Conservation (phyloP, 2,329 filamentous ascomycete genomes). For the Diaporthe sp. region DNA sequence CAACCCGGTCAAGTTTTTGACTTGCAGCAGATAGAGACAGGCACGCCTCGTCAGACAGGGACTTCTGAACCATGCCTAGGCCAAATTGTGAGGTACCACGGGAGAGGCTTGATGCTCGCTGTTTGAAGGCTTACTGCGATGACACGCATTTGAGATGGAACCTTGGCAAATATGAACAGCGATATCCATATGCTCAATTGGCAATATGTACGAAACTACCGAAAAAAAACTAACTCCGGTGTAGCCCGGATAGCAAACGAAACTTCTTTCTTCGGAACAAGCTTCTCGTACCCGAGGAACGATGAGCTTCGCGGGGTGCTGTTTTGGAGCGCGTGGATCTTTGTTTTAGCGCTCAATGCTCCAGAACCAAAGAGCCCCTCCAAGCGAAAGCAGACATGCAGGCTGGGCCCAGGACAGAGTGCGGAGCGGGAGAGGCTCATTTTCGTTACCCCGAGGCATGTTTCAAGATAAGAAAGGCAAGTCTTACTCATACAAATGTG, state of each 20-base stretch:
- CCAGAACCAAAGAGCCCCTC: background rate
- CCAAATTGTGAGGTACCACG: background rate
- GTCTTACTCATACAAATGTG: background rate
- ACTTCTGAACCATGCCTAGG: background rate
- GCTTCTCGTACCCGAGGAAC: slow-evolving; percentile 14
- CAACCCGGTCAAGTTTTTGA: slow-evolving; percentile 22
- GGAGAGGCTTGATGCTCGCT: slow-evolving; percentile 13
- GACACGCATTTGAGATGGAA: background rate
- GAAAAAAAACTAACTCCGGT: background rate
- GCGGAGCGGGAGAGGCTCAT: slow-evolving; percentile 1
- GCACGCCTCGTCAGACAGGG: background rate
- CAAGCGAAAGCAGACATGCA: slow-evolving; percentile 6
- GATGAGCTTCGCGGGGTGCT: slow-evolving; percentile 13
- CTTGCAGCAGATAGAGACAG: slow-evolving; percentile 31
- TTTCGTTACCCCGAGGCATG: slow-evolving; percentile 10
- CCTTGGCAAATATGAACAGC: background rate
- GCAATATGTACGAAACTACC: slow-evolving; percentile 21
- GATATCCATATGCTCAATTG: background rate
- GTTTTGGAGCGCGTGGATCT: slow-evolving; percentile 16
- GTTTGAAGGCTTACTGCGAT: background rate
- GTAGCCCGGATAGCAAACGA: background rate
- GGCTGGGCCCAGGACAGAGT: background rate
- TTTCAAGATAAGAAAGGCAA: slow-evolving; percentile 1
- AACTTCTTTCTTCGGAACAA: slow-evolving; percentile 18
- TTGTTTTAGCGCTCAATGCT: slow-evolving; percentile 2